Evolutionary conservation across 2,329 filamentous ascomycete species (phyloP), one percentile per base, ranked within the genome.

Genomic region (Iodosphaeria phyllophila): DNA sequence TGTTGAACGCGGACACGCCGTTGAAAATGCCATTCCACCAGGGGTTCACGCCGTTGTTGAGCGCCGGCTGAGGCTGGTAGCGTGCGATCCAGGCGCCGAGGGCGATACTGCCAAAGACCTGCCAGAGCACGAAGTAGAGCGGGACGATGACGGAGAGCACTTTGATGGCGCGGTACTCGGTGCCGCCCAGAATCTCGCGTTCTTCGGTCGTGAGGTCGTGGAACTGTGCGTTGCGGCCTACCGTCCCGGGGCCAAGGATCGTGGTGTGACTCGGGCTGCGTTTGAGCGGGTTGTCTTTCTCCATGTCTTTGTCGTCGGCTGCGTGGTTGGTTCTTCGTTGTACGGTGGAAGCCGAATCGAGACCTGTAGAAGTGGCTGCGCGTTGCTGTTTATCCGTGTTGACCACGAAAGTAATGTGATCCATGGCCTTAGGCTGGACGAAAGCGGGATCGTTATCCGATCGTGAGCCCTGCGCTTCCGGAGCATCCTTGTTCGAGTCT

Each of bases 1-100:
- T 67, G 42, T 64, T 66, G 40, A 65, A 67, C 0, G 61, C 60
- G 14, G 56, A 61, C 6, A 62, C 50, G 5, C 56, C 57, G 33
- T 64, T 61, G 46, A 68, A 68, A 16, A 55, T 51, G 16, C 61
- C 61, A 5, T 60, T 46, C 61, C 62, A 67, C 56, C 58, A 65
- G 22, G 62, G 56, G 32, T 62, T 60, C 23, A 44, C 41, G 2
- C 34, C 28, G 18, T 44, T 44, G 31, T 35, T 39, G 16, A 30
- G 34, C 8, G 58, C 46, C 11, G 50, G 54, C 18, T 62, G 42
- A 6, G 46, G 51, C 4, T 16, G 51, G 50, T 24, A 58, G 31
- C 11, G 60, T 21, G 38, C 63, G 58, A 50, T 53, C 59, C 36
- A 42, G n/a, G 43, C 41, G 3, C 54, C 62, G 7, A 75, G 48